Evolutionary conservation across 2,329 filamentous ascomycete genomes (phyloP).

Genomic region (Fusarium oxysporum): DNA sequence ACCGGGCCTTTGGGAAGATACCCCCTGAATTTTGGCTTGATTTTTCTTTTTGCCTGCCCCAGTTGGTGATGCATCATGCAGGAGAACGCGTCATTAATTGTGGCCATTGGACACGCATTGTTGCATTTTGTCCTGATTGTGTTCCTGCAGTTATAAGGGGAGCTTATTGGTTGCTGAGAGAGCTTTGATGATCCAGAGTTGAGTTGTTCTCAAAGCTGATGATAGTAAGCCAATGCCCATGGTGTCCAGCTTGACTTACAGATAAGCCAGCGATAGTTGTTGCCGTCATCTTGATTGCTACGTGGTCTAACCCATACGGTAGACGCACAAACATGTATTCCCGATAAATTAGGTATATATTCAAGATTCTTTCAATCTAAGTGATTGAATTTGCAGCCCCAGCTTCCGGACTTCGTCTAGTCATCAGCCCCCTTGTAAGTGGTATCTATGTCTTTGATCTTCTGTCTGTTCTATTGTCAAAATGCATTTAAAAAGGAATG

Average conservation of each 20-base stretch:
- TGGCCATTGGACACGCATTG: conserved; percentile 13
- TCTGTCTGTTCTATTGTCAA: conserved; percentile 3
- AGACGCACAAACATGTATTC: neutral
- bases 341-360: neutral
- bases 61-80: conserved; percentile 41
- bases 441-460: conserved; percentile 33
- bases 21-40: conserved; percentile 12
- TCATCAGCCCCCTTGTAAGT: conserved; percentile 23
- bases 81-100: conserved; percentile 35
- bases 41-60: conserved; percentile 9
- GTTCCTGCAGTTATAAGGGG: conserved; percentile 5
- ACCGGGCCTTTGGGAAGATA: conserved; percentile 26
- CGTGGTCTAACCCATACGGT: neutral
- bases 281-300: neutral
- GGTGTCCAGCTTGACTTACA: neutral
- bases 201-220: neutral
- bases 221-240: neutral
- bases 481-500: neutral
- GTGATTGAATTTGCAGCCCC: neutral
- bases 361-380: neutral
- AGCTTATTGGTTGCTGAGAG: neutral
- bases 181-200: neutral
- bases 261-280: neutral
- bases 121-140: conserved; percentile 7
- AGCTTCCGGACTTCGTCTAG: conserved; percentile 12